Evolutionary conservation across 202 grass and related monocot species (phyloP).

Genomic region (Hordeum pubiflorum): DNA sequence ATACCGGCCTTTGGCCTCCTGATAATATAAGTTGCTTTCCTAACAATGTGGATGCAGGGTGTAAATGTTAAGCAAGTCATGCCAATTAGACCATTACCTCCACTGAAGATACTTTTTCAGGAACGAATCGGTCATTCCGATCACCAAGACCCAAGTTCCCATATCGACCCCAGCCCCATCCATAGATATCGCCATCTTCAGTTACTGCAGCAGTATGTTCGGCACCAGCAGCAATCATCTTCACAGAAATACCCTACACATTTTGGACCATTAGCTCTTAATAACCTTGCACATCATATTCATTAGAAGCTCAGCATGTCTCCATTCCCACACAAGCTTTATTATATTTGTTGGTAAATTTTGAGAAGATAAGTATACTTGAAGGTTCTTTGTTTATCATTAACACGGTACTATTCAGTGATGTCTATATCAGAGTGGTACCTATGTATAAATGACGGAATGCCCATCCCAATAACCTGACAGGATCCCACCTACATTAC

Average conservation of each 20-base stretch:
- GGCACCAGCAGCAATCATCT: constrained; percentile 96
- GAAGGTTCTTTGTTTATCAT: not conserved
- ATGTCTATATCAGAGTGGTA: not conserved
- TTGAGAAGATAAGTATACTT: not conserved
- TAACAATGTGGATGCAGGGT: too few species aligned
- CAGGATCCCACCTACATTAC: not conserved
- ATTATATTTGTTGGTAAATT: not conserved
- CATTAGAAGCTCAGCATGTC: constrained; percentile 1
- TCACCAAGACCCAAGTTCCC: constrained; percentile 97
- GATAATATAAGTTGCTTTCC: too few species aligned
- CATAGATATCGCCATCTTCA: constrained; percentile 89
- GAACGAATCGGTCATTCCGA: constrained; percentile 73
- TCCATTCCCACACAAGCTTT: constrained; percentile 9
- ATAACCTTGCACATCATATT: constrained; percentile 8
- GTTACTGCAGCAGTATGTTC: constrained; percentile 95
- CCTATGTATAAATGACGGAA: not conserved
- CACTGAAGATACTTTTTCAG: constrained; percentile 73
- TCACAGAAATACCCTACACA: constrained; percentile 71
- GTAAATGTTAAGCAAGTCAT: not conserved
- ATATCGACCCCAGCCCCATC: constrained; percentile 99
- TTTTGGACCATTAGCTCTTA: constrained; percentile 31
- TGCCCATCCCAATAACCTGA: not conserved
- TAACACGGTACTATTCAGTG: not conserved
- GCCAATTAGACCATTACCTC: constrained; percentile 35
- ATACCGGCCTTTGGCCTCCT: too few species aligned